These are phyloP conservation scores for Lindgomyces ingoldianus DNA, from an alignment of 495 filamentous ascomycete species.

Conservation along the genomic window DNA sequence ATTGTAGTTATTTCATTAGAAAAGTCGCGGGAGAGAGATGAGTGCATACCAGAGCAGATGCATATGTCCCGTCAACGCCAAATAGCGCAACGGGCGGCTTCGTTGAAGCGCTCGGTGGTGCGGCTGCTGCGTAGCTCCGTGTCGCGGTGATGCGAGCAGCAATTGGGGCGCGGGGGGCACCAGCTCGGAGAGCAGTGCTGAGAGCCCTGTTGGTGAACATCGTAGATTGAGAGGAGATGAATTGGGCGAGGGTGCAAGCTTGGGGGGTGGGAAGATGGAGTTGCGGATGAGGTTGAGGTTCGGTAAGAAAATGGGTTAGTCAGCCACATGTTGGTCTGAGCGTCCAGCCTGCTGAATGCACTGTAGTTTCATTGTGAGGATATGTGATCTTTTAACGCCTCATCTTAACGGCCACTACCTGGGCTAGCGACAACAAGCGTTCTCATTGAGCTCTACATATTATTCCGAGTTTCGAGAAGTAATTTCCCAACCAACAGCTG, in stretches of 20 bases:
- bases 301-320: neutral
- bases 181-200: slow-evolving; percentile 58
- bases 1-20: slow-evolving; percentile 17
- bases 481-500: too few relatives aligned
- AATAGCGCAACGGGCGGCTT: slow-evolving; percentile 89
- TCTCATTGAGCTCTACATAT: too few relatives aligned
- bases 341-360: too few relatives aligned
- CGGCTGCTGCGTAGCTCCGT: slow-evolving; percentile 72
- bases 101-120: slow-evolving; percentile 55
- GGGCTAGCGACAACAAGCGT: too few relatives aligned
- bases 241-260: slow-evolving; percentile 12
- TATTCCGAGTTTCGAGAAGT: too few relatives aligned
- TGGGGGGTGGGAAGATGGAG: neutral
- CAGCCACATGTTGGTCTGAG: neutral
- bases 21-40: slow-evolving; percentile 4
- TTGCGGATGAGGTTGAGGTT: slow-evolving; percentile 10
- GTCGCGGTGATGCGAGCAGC: slow-evolving; percentile 40
- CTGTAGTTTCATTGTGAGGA: neutral
- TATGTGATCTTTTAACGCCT: neutral
- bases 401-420: too few relatives aligned
- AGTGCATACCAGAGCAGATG: slow-evolving; percentile 85
- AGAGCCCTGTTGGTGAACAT: slow-evolving; percentile 67
- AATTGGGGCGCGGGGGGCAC: slow-evolving; percentile 52
- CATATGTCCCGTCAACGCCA: slow-evolving; percentile 97
- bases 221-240: slow-evolving; percentile 44